Evolutionary conservation across 257 asterid genomes (phyloP), one percentile per base, ranked within the genome.

Genomic region (Solanum gandarillasii): DNA sequence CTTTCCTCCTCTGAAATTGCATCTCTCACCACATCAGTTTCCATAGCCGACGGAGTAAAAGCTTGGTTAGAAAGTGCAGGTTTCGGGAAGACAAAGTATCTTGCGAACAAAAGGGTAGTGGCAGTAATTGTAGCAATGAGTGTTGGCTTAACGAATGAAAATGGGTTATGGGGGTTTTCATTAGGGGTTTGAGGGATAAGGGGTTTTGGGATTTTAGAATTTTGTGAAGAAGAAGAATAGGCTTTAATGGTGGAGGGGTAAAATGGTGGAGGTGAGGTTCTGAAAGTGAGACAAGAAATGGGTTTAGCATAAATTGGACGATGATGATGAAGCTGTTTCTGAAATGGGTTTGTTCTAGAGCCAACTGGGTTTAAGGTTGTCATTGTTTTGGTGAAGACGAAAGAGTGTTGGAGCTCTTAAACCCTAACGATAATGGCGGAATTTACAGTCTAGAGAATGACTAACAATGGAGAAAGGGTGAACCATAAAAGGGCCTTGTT

Each of bases 1-100:
- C 27, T 93, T 83, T 92, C 98, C 21, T 91, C 94, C 11, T 90
- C 93, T 31, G 55, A 32, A 34, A 85, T 74, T 25, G 86, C 72
- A 20, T 91, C 95, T 9, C 38, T 83, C 4, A 84, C 88, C 4
- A 86, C 88, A 3, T 91, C 34, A 29, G 93, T 32, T 85, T 93
- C 94, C 25, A 93, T 25, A 86, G 91, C 94, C n/a, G 78, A n/a
- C 20, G 87, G 87, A 32, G 25, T 86, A 12, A 86, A 25, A 18
- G 36, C 9, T 1, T 82, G 89, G 18, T 38, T 48, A 5, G 92
- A 89, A 7, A 84, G 16, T 81, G 86, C 89, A 7, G 93, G 94
- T 32, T 86, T 92, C 32, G 39, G 43, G 83, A 67, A 65, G 1
- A 87, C 72, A 43, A 76, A 20, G 84, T 87, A 58, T 25, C 89